phyloP scores from a whole-genome alignment of 208 protist species.

The Plasmodiophora brassicae region DNA sequence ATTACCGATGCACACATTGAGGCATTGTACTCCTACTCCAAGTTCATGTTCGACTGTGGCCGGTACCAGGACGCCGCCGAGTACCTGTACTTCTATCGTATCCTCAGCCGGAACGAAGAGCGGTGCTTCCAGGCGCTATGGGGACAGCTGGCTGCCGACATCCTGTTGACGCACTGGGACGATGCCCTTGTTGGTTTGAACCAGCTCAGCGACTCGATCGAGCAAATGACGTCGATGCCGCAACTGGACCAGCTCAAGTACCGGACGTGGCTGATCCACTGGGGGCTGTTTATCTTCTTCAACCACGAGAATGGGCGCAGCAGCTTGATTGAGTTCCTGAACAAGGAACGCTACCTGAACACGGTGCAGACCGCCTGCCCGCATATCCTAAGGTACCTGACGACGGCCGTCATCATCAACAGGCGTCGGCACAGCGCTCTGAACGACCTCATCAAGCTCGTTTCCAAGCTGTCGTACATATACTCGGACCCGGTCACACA shows the following conservation, averaged over 20 bases:
- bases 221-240: neutral
- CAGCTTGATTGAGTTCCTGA: neutral
- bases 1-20: neutral
- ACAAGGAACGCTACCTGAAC: neutral
- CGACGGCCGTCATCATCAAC: neutral
- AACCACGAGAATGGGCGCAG: neutral
- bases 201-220: neutral
- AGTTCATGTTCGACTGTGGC: neutral
- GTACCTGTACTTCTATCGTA: neutral
- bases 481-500: neutral
- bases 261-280: neutral
- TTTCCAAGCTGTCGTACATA: neutral
- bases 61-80: neutral
- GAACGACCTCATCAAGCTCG: neutral
- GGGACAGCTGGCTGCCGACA: neutral
- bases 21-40: neutral
- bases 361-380: neutral
- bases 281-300: neutral
- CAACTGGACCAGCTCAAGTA: neutral
- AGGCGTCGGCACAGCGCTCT: neutral
- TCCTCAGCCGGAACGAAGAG: neutral
- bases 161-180: neutral
- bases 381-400: neutral
- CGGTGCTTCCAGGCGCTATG: neutral
- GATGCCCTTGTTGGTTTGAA: neutral